Base-by-base conservation (phyloP, 306 rosid genomes). In the Betula pendula region DNA sequence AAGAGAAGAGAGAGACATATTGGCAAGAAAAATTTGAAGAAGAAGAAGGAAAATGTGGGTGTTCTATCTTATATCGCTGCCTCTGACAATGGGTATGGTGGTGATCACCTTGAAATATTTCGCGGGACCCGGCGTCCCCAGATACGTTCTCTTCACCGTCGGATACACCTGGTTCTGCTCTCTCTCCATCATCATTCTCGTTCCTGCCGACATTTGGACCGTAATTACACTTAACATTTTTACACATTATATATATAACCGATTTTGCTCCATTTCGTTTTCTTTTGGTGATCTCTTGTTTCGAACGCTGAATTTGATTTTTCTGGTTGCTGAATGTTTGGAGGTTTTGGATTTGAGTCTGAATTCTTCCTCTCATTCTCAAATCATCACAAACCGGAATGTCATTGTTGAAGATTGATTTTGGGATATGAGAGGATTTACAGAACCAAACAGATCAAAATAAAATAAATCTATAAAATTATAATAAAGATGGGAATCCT, bases 181-280 rank as follows among this genome's bases (percentile, higher is more conserved):
- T 45, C 89, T 92, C 84, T 88, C 99, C 83, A 88, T 95, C 87
- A 95, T 95, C 86, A 84, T 90, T 81, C 97, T 95, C 84, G 97
- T 95, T 73, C 97, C 99, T 17, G 97, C 99, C 40, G 99, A 95
- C 43, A 95, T 95, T 74, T 95, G 99, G 97, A 86, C 85, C 89
- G 98, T 94, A 90, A 63, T 25, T 65, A 38, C 20, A 13, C 7
- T 4, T 59, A 15, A 15, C 71, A 7, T 72, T 67, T 67, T 65
- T 40, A 16, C 29, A 38, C 15, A 6, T 44, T 51, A 55, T 55
- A 22, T 51, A 55, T 55, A 22, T 22, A 19, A 53, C 27, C 11
- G 12, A n/a, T 19, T 6, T 52, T 2, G 19, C 47, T 5, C 10
- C 8, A 11, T 55, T 51, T 13, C 3, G 10, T 35, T 31, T 60